Evolutionary conservation across 2,329 filamentous ascomycete species (phyloP), one percentile per base, ranked within the genome.

Genomic region (Botryosphaeria agaves): DNA sequence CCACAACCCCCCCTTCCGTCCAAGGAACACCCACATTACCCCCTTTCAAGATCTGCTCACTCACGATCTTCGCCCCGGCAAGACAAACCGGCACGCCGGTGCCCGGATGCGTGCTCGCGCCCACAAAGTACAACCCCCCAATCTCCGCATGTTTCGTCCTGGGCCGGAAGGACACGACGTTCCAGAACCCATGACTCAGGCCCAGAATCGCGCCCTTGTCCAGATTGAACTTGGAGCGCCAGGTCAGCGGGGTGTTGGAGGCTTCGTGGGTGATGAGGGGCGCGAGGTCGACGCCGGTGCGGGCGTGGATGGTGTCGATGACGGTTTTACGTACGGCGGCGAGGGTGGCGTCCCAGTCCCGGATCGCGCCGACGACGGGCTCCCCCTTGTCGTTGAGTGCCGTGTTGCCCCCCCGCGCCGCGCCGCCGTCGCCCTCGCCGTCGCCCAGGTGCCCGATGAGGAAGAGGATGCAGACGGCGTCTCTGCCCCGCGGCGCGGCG

Each of bases 31-130:
- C 32, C 38, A 56, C 47, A 14, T 40, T 41, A 35, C 44, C 35
- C 44, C 57, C 49, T 32, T 48, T 44, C 9, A 68, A 39, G 4
- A 72, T 56, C 47, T 71, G 62, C 41, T 64, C 63, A 6, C 53
- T 57, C 1, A 68, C 66, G 32, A 82, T 61, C 47, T 72, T 76
- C 6, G 72, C 69, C 0, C 77, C 76, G 0, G 76, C 76, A 7
- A 82, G 53, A 16, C 75, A 72, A 33, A 83, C 78, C 3, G 78
- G 78, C 14, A 83, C 77, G 0, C 77, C 77, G 0, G 77, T 82
- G 2, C 78, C 78, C 0, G 78, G 77, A 54, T 84, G 77, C 14
- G 76, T 78, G 43, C 70, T 76, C 1, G 77, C 77, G 19, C 77
- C 77, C 0, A 82, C 78, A 44, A 83, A 82, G 44, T 80, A 81